Evolutionary conservation across 2,329 filamentous ascomycete species (phyloP), one percentile per base, ranked within the genome.

Genomic region (Colletotrichum theobromicola): DNA sequence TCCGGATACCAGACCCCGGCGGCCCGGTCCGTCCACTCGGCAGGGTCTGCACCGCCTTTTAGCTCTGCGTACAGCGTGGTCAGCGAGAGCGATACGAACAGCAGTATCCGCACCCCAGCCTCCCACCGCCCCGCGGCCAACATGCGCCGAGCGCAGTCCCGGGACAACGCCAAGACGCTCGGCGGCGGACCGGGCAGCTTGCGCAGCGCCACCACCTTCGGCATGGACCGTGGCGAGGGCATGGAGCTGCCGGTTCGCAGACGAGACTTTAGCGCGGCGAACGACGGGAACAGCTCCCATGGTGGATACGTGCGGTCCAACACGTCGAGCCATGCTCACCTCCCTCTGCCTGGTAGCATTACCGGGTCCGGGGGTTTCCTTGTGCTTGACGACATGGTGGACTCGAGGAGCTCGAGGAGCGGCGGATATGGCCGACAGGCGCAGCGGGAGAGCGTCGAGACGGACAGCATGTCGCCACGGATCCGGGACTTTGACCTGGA

Each of bases 401-500:
- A 81, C 18, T 67, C 71, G 79, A 81, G 57, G 58, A 77, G 72
- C 69, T 34, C 63, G 15, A 63, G 70, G 28, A 37, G 63, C 16
- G 70, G 63, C 30, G 70, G 69, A 24, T 46, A 58, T 18, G 15
- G 42, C 5, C 55, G 69, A 50, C 69, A 42, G 78, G 60, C 73
- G 76, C 42, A 50, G 42, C 32, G 75, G 63, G 72, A 78, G 55
- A 67, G 66, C 16, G 77, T 77, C 35, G 79, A 80, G 18, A 63
- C 69, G 21, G 79, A 77, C 16, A 76, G 75, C 34, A 72, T 79
- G 76, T 77, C 77, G 55, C 81, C 81, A 60, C 75, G 82, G 58
- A 84, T 85, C 53, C 77, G 80, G 69, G 83, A 85, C 75, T 85
- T 85, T 81, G 83, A 85, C 75, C 74, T 84, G 77, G 80, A 81